Conservation (phyloP, 495 filamentous ascomycete species). For the Daldinia bambusicola region DNA sequence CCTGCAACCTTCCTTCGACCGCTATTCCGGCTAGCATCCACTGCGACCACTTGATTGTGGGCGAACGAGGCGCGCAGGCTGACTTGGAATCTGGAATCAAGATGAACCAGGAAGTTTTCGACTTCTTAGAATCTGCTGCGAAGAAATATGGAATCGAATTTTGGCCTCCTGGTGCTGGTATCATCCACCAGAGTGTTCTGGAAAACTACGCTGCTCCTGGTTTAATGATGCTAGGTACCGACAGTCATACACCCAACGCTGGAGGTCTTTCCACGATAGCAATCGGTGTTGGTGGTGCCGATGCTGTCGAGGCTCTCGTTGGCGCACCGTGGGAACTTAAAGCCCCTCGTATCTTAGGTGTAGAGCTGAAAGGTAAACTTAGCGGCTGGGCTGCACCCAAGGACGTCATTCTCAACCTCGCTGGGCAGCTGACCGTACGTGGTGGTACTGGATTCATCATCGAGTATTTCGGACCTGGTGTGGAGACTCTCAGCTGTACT, state of each 20-base stretch:
- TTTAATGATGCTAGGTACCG: slow-evolving; percentile 99
- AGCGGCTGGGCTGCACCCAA: slow-evolving; percentile 93
- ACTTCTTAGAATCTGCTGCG: slow-evolving; percentile 93
- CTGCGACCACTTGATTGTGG: slow-evolving; percentile 99
- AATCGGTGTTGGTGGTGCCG: slow-evolving; percentile 96
- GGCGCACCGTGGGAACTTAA: slow-evolving; percentile 98
- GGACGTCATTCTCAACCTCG: slow-evolving; percentile 90
- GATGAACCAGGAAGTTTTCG: slow-evolving; percentile 96
- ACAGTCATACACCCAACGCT: slow-evolving; percentile 97
- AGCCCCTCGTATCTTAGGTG: slow-evolving; percentile 88
- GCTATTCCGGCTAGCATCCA: slow-evolving; percentile 98
- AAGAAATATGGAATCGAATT: slow-evolving; percentile 99
- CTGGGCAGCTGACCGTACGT: slow-evolving; percentile 89
- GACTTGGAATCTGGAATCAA: slow-evolving; percentile 88
- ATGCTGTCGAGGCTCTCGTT: slow-evolving; percentile 96
- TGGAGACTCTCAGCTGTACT: slow-evolving; percentile 88
- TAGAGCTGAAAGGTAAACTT: slow-evolving; percentile 83
- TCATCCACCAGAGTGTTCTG: slow-evolving; percentile 97
- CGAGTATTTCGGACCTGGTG: slow-evolving; percentile 89
- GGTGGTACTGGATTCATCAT: slow-evolving; percentile 95
- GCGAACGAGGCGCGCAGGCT: slow-evolving; percentile 84
- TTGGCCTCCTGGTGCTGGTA: slow-evolving; percentile 98
- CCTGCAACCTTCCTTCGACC: slow-evolving; percentile 86
- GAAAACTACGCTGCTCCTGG: slow-evolving; percentile 99
- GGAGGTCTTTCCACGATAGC: slow-evolving; percentile 94